Conservation (phyloP, 345 rosid genomes). For the Aegle marmelos region DNA sequence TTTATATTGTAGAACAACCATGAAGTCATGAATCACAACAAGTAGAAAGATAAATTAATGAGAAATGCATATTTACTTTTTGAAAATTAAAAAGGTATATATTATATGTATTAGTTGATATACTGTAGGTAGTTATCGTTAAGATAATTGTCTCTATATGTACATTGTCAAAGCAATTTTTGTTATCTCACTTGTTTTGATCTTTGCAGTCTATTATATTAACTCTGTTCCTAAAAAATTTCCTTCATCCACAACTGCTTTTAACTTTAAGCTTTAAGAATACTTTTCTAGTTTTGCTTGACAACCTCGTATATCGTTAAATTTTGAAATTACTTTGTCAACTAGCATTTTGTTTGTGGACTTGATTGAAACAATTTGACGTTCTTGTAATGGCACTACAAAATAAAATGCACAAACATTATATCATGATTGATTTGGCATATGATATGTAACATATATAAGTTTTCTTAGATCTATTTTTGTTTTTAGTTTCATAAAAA, state of each 20-base stretch:
- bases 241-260: background rate
- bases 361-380: background rate
- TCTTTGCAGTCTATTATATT: background rate
- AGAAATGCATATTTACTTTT: background rate
- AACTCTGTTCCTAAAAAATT: background rate
- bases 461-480: background rate
- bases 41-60: background rate
- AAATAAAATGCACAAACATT: background rate
- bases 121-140: background rate
- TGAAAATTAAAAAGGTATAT: background rate
- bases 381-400: background rate
- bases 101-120: background rate
- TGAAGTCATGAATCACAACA: background rate
- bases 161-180: background rate
- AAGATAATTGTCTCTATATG: background rate
- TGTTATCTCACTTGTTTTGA: background rate
- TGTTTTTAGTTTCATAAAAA: background rate
- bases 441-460: background rate
- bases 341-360: background rate
- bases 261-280: background rate
- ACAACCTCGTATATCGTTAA: background rate
- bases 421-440: background rate
- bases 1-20: background rate
- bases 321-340: background rate
- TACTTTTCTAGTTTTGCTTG: background rate